Percentiles rank a stretch among this genome's conserved stretches.
Conservation (phyloP, 306 rosid species). For the Luffa acutangula region DNA sequence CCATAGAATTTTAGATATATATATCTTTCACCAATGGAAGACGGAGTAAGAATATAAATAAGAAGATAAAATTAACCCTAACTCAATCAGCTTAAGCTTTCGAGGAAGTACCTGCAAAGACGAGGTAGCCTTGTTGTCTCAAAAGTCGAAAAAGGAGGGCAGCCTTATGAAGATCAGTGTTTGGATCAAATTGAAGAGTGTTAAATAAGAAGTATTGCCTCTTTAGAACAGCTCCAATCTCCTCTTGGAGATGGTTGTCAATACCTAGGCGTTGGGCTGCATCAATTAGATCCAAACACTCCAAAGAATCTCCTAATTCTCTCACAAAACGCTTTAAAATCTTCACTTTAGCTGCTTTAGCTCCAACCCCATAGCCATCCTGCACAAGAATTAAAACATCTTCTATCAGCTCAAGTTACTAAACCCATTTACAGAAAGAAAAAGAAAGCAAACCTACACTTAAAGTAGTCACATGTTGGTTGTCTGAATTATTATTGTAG, state of each 20-base stretch:
- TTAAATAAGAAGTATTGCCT: background rate
- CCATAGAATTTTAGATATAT: too few species aligned
- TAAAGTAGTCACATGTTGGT: too few species aligned
- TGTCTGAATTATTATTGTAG: too few species aligned
- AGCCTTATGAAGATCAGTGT: slow-evolving; percentile 14
- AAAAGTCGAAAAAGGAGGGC: slow-evolving; percentile 30
- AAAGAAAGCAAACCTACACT: too few species aligned
- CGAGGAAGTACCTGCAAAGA: background rate
- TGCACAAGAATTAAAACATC: too few species aligned
- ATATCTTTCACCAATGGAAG: too few species aligned
- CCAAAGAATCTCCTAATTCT: slow-evolving; percentile 1
- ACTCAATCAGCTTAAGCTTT: too few species aligned
- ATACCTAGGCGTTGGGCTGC: slow-evolving; percentile 23
- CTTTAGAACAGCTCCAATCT: slow-evolving; percentile 15
- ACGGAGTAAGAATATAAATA: too few species aligned
- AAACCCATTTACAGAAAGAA: too few species aligned
- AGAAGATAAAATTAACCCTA: too few species aligned
- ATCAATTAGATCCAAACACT: slow-evolving; percentile 24
- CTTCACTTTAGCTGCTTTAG: background rate
- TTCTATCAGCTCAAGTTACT: too few species aligned
- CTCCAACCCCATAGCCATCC: too few species aligned
- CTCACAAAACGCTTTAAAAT: background rate
- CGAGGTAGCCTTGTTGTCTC: slow-evolving; percentile 29
- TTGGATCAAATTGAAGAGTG: background rate
- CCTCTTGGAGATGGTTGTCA: slow-evolving; percentile 13